A percentile compares a stretch with the other conserved stretches of the same genome.
These are phyloP conservation scores for Aspergillus bridgeri DNA, from an alignment of 495 filamentous ascomycete species.

Conservation along the genomic window DNA sequence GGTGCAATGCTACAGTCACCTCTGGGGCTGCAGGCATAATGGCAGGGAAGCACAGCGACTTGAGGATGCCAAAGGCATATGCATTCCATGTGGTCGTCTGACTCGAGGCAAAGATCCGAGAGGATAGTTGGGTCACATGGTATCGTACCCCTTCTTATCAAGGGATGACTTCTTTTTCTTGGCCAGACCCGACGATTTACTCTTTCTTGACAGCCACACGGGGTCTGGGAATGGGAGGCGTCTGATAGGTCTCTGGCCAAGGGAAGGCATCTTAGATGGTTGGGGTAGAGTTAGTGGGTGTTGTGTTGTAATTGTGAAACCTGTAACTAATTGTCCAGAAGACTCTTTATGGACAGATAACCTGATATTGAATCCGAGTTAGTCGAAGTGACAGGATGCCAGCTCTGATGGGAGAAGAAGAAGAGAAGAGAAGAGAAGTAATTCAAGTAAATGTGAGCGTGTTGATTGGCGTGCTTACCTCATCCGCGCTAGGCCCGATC, in stretches of 20 bases:
- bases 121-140: not conserved
- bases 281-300: no score
- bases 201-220: constrained; percentile 1
- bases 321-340: not conserved
- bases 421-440: constrained; percentile 14
- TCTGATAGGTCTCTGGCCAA: not conserved
- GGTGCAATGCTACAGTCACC: constrained; percentile 3
- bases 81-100: not conserved
- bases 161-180: not conserved
- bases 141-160: constrained; percentile 1
- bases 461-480: constrained; percentile 37
- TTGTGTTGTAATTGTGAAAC: not conserved
- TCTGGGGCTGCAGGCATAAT: not conserved
- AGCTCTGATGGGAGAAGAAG: not conserved
- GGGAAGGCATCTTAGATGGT: no score
- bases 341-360: no score
- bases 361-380: no score
- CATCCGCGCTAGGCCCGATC: constrained; percentile 30
- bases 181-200: not conserved
- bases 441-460: constrained; percentile 26
- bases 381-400: no score
- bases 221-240: not conserved
- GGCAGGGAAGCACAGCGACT: not conserved
- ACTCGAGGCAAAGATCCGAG: not conserved
- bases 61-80: not conserved